Conservation (phyloP, 768 basidiomycete species). For the Boletellus ananiceps region DNA sequence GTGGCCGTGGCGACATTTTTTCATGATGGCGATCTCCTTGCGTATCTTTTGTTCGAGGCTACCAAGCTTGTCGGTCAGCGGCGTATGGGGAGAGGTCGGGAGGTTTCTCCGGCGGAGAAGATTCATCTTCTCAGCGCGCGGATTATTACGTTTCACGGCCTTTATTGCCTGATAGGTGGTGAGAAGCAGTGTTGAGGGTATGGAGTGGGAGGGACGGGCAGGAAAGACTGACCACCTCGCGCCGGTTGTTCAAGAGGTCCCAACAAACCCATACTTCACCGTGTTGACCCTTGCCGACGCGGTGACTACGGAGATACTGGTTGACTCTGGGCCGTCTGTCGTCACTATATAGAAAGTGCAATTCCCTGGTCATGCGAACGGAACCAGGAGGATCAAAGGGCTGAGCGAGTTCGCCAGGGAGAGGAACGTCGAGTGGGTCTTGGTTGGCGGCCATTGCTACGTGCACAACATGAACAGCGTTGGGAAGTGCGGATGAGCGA, state of each 20-base stretch:
- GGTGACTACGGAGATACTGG: slow-evolving; percentile 74
- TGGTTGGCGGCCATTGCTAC: slow-evolving; percentile 22
- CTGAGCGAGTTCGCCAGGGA: slow-evolving; percentile 34
- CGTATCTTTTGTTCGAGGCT: slow-evolving; percentile 80
- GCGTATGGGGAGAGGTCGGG: slow-evolving; percentile 41
- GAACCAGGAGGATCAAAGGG: slow-evolving; percentile 39
- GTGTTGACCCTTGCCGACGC: slow-evolving; percentile 85
- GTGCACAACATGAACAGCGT: slow-evolving; percentile 25
- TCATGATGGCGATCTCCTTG: slow-evolving; percentile 98
- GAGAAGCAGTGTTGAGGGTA: slow-evolving; percentile 7
- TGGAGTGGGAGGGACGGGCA: slow-evolving; percentile 5
- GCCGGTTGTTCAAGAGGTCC: slow-evolving; percentile 44
- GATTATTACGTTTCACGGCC: slow-evolving; percentile 66
- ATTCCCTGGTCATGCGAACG: slow-evolving; percentile 47
- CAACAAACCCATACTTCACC: slow-evolving; percentile 81
- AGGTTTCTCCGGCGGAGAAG: slow-evolving; percentile 46
- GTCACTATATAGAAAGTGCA: slow-evolving; percentile 38
- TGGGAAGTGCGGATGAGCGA: slow-evolving; percentile 14
- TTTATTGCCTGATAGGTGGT: slow-evolving; percentile 63
- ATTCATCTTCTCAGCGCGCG: slow-evolving; percentile 61
- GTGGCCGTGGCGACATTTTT: slow-evolving; percentile 87
- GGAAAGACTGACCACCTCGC: slow-evolving; percentile 41
- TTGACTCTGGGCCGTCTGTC: slow-evolving; percentile 60
- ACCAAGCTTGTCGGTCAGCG: slow-evolving; percentile 62
- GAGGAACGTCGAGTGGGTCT: slow-evolving; percentile 24